Base-by-base conservation (phyloP, 1,284 basidiomycete species). In the Sporisorium scitamineum region DNA sequence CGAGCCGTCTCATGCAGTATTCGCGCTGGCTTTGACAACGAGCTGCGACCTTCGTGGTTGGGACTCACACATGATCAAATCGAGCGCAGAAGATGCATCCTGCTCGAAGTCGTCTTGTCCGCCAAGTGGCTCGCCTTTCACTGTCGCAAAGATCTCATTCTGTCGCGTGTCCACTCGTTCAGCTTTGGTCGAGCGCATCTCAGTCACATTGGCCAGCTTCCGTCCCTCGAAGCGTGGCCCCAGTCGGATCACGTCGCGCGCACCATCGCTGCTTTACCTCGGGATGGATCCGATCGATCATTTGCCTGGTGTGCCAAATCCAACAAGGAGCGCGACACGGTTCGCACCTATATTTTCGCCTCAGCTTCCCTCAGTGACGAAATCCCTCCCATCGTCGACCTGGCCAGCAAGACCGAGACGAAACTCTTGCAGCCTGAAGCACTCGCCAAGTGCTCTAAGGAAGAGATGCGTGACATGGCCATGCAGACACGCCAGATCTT, bases 381-480 rank as follows among this genome's bases (percentile, higher is more conserved):
- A 37, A 47, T 67, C 2, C 64, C 70, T 1, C 18, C 60, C 1
- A 20, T 72, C n/a, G 57, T 67, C 29, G 45, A 63, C 3, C 47
- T 72, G 1, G 57, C 59, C 14, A 59, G 27, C 42, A 54, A 53
- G 31, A 63, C 64, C 42, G 64, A 67, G 42, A 37, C 64, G 0
- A 32, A 34, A 3, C 41, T 72, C 8, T 27, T 72, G 29, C 52
- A 64, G 13, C 63, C 64, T 2, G 70, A 67, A 45, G 31, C 56
- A 10, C 60, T 67, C 16, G 47, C 31, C 8, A 54, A 27, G 22
- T 62, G 60, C 32, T 63, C 70, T 8, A 72, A 67, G 53, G 60
- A 72, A 22, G 64, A 67, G 32, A 61, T 67, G 54, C 53, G 64
- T 11, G 58, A 67, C 18, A 62, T 72, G 70, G 64, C 70, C 1